Evolutionary conservation across 345 rosid genomes (phyloP), one percentile per base, ranked within the genome.

Genomic region (Camelina neglecta): DNA sequence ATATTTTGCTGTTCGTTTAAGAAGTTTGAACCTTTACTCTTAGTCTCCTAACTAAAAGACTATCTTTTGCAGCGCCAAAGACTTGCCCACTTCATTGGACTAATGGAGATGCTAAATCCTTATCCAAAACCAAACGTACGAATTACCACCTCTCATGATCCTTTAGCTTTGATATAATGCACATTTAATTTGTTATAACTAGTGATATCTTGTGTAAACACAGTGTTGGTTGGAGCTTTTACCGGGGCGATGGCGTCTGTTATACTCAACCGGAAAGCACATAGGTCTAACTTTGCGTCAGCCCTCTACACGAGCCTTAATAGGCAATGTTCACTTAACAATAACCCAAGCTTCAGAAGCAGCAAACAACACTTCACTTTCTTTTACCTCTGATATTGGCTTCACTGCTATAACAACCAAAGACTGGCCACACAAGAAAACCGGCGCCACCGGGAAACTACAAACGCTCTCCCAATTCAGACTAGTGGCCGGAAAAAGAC

Each of bases 31-130:
- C 66, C 45, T 26, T 55, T 35, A 35, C 44, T 31, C 50, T 53
- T 15, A 31, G 36, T 65, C 8, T 11, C 12, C 11, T 35, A 7
- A 62, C 11, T 45, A 7, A 61, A 53, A 10, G 39, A 5, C 38
- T 6, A 31, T 44, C 35, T 29, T 18, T 21, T 76, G 62, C 73
- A 94, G 97, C 96, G 96, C 15, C 83, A 84, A 56, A 86, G 93
- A 83, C 89, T 94, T 64, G 85, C 93, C 44, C 90, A 90, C 73
- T 90, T 94, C 79, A 84, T 92, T 57, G 98, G 86, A 80, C 79
- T 90, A 45, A 86, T 94, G 97, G 97, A 94, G 83, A 94, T 89
- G 96, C 82, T 92, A 79, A 94, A 92, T 83, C 92, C 95, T 60
- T 87, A 90, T 81, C 78, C 93, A 59, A 94, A 79, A 75, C 95